These are phyloP conservation scores for Amanita thiersii DNA, from an alignment of 768 basidiomycete species.

Conservation along the genomic window DNA sequence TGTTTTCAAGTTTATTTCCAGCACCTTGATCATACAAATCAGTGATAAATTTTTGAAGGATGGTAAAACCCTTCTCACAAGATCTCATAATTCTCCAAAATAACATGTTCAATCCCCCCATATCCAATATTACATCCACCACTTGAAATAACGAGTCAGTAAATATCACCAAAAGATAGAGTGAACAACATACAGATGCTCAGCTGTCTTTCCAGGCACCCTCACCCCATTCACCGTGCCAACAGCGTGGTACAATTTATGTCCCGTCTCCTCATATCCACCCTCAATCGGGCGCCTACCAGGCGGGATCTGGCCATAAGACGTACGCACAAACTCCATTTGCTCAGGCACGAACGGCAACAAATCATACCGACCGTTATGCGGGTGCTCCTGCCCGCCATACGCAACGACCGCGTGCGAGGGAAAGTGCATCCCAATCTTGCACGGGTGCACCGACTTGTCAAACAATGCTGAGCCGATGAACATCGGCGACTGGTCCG, in stretches of 20 bases:
- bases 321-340: constrained; percentile 71
- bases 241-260: constrained; percentile 60
- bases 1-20: constrained; percentile 3
- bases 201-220: constrained; percentile 68
- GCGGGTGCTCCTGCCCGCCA: constrained; percentile 51
- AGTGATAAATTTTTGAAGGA: no score
- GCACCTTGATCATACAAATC: no score
- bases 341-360: constrained; percentile 41
- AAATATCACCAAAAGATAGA: constrained; percentile 1
- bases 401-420: constrained; percentile 49
- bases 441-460: constrained; percentile 75
- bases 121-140: constrained; percentile 36
- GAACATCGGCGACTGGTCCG: constrained; percentile 56
- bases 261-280: constrained; percentile 66
- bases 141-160: constrained; percentile 16
- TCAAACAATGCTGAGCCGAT: constrained; percentile 67
- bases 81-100: constrained; percentile 36
- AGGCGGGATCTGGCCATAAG: constrained; percentile 48
- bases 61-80: constrained; percentile 41
- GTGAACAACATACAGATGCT: constrained; percentile 46
- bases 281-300: constrained; percentile 60
- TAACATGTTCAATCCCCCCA: constrained; percentile 33
- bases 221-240: constrained; percentile 38
- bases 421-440: constrained; percentile 58
- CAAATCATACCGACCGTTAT: constrained; percentile 65